Percentiles rank a stretch among this genome's conserved stretches.
Evolutionary conservation across 1,284 basidiomycete species (phyloP).

Genomic region (Boletus semigastroideus): DNA sequence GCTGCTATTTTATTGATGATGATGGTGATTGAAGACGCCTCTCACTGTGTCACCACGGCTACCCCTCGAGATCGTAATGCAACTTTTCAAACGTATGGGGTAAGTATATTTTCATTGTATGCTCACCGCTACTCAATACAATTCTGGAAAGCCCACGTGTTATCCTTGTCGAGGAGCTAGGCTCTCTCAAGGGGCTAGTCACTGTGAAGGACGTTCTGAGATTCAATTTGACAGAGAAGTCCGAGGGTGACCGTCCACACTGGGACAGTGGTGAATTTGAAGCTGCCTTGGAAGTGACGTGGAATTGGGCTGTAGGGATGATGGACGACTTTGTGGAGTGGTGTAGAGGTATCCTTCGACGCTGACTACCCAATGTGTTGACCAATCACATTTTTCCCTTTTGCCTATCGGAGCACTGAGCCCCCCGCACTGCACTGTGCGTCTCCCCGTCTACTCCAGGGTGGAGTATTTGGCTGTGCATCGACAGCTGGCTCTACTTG

Average conservation of each 20-base stretch:
- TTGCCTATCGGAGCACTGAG: neutral
- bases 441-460: too few relatives aligned
- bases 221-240: slow-evolving; percentile 63
- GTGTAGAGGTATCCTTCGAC: slow-evolving; percentile 25
- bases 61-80: slow-evolving; percentile 95
- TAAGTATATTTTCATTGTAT: slow-evolving; percentile 41
- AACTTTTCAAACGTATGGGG: slow-evolving; percentile 96
- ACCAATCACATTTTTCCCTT: neutral
- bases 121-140: neutral
- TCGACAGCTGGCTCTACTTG: neutral
- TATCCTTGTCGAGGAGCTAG: slow-evolving; percentile 88
- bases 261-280: slow-evolving; percentile 65
- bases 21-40: slow-evolving; percentile 62
- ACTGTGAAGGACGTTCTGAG: slow-evolving; percentile 96
- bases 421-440: neutral
- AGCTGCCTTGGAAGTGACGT: slow-evolving; percentile 59
- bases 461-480: neutral
- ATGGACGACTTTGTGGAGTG: slow-evolving; percentile 18
- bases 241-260: slow-evolving; percentile 55
- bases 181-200: slow-evolving; percentile 81
- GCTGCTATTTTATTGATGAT: slow-evolving; percentile 8
- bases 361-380: slow-evolving; percentile 6
- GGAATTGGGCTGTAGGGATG: slow-evolving; percentile 46
- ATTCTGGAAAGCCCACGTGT: slow-evolving; percentile 73
- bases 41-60: slow-evolving; percentile 91